Percentiles rank a stretch among this genome's conserved stretches.
These are phyloP conservation scores for Colletotrichum plurivorum DNA, from an alignment of 2,329 filamentous ascomycete species.

Conservation along the genomic window DNA sequence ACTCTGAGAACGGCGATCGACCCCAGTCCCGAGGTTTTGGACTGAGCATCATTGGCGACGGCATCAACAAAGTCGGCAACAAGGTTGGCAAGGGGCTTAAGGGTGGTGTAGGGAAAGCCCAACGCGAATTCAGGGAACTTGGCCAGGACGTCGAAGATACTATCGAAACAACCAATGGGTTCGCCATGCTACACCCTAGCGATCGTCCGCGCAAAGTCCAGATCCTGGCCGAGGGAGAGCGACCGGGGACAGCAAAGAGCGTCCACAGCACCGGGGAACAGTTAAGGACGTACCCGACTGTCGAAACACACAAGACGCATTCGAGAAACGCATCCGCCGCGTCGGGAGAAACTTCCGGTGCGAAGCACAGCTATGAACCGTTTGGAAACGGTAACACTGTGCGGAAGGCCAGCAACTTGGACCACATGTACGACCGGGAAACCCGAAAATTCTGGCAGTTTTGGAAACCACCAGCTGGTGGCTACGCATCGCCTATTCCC, in stretches of 20 bases:
- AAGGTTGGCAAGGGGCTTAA: constrained; percentile 53
- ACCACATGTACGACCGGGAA: constrained; percentile 64
- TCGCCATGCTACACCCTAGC: constrained; percentile 48
- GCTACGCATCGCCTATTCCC: constrained; percentile 73
- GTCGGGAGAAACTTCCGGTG: constrained; percentile 56
- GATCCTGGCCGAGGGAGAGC: constrained; percentile 51
- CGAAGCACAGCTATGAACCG: constrained; percentile 50
- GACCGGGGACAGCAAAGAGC: constrained; percentile 25
- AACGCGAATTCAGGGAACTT: constrained; percentile 62
- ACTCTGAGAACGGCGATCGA: constrained; percentile 41
- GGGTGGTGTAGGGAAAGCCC: constrained; percentile 57
- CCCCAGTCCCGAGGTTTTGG: constrained; percentile 35
- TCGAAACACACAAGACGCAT: constrained; percentile 52
- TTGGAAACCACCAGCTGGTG: constrained; percentile 74
- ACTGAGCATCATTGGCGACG: constrained; percentile 58
- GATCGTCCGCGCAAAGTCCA: constrained; percentile 49
- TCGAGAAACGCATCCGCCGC: constrained; percentile 53
- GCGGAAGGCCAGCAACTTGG: constrained; percentile 63
- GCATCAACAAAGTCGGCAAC: constrained; percentile 61
- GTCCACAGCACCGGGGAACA: constrained; percentile 20
- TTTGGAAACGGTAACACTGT: constrained; percentile 63
- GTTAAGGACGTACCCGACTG: constrained; percentile 42
- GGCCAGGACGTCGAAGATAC: constrained; percentile 66
- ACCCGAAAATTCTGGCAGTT: constrained; percentile 72
- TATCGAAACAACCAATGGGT: constrained; percentile 70